These are phyloP conservation scores for Brasenia schreberi DNA, from an alignment of 164 flowering plant genomes.

Conservation along the genomic window DNA sequence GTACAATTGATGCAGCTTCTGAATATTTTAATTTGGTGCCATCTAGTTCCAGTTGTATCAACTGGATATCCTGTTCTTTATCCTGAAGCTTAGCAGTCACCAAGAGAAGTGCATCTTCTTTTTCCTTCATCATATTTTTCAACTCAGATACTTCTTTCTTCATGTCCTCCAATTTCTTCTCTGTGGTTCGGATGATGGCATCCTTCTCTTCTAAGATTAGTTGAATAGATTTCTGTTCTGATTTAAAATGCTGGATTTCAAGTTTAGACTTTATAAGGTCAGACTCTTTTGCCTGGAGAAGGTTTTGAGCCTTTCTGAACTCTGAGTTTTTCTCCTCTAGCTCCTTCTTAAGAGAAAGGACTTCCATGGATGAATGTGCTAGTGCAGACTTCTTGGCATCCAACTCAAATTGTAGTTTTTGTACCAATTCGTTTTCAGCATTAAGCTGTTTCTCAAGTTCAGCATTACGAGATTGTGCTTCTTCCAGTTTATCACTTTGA, in stretches of 20 bases:
- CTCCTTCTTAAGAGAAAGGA: slow-evolving; percentile 29
- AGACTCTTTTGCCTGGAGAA: slow-evolving; percentile 48
- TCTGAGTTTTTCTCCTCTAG: slow-evolving; percentile 35
- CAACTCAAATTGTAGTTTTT: slow-evolving; percentile 35
- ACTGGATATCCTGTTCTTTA: slow-evolving; percentile 38
- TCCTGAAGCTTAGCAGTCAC: slow-evolving; percentile 48
- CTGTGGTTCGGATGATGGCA: slow-evolving; percentile 35
- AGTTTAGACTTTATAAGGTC: slow-evolving; percentile 64
- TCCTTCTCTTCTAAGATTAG: slow-evolving; percentile 55
- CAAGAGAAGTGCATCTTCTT: slow-evolving; percentile 50
- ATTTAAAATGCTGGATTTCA: slow-evolving; percentile 67
- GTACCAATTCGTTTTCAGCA: slow-evolving; percentile 36
- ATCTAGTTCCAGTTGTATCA: slow-evolving; percentile 33
- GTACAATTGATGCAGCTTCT: slow-evolving; percentile 59
- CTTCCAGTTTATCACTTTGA: slow-evolving; percentile 50
- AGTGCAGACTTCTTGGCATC: slow-evolving; percentile 40
- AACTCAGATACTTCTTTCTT: slow-evolving; percentile 38
- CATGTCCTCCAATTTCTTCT: slow-evolving; percentile 33
- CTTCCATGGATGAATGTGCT: slow-evolving; percentile 31
- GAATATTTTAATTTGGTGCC: slow-evolving; percentile 36
- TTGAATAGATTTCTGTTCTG: slow-evolving; percentile 38
- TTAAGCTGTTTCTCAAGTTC: slow-evolving; percentile 53
- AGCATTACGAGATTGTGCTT: slow-evolving; percentile 50
- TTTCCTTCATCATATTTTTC: slow-evolving; percentile 39
- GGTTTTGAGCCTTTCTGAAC: slow-evolving; percentile 26